These are phyloP conservation scores for Dinochytrium kinnereticum DNA, from an alignment of 371 early-diverging fungal species.

Conservation along the genomic window DNA sequence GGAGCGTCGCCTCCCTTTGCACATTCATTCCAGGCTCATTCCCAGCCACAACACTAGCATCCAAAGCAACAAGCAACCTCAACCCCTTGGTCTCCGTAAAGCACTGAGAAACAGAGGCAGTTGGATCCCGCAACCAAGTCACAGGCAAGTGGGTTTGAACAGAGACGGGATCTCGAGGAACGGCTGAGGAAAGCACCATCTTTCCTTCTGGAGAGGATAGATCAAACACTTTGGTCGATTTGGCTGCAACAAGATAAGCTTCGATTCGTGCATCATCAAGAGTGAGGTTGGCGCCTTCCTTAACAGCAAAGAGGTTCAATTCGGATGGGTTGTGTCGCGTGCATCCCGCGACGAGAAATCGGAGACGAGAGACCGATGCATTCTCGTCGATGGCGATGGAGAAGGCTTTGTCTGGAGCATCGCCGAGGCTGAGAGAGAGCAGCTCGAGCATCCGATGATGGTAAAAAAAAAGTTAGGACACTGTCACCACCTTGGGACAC, in stretches of 20 bases:
- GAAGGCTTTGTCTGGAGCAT: slow-evolving; percentile 9
- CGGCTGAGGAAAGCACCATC: too few species aligned
- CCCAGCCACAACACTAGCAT: background rate
- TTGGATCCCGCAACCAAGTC: background rate
- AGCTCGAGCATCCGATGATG: background rate
- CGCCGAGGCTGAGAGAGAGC: slow-evolving; percentile 1
- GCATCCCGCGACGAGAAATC: background rate
- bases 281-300: background rate
- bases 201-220: too few species aligned
- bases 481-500: too few species aligned
- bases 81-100: background rate
- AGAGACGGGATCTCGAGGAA: background rate
- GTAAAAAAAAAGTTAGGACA: too few species aligned
- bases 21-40: background rate
- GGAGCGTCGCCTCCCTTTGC: background rate
- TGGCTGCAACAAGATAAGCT: background rate
- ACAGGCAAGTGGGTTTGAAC: background rate
- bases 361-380: background rate
- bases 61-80: slow-evolving; percentile 8
- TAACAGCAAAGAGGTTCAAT: background rate
- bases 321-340: background rate
- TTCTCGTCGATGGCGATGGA: background rate
- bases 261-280: background rate
- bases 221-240: too few species aligned
- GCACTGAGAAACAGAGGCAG: background rate